phyloP scores from a whole-genome alignment of 2,329 filamentous ascomycete genomes.

The Pyrenophora graminea region DNA sequence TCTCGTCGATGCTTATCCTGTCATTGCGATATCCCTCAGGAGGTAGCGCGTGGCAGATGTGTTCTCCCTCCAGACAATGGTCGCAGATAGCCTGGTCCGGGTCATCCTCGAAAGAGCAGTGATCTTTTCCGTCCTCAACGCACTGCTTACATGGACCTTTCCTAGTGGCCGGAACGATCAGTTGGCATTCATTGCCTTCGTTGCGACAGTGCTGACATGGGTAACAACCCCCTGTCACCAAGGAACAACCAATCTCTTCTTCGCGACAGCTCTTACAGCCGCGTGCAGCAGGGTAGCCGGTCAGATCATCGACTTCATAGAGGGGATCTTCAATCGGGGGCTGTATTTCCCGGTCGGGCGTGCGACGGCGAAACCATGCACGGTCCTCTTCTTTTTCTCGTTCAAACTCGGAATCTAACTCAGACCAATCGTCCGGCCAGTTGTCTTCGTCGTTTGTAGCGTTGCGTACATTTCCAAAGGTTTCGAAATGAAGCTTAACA shows the following conservation, averaged over 20 bases:
- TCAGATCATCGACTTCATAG: conserved; percentile 31
- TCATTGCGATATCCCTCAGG: conserved; percentile 21
- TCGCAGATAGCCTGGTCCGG: conserved; percentile 25
- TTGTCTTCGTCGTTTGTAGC: conserved; percentile 30
- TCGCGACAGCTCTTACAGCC: conserved; percentile 43
- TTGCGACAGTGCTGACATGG: conserved; percentile 28
- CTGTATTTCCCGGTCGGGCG: conserved; percentile 17
- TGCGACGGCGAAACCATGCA: conserved; percentile 14
- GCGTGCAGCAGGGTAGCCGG: conserved; percentile 39
- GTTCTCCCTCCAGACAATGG: conserved; percentile 20
- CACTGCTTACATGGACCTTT: conserved; percentile 44
- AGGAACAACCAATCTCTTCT: conserved; percentile 27
- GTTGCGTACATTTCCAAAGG: conserved; percentile 27
- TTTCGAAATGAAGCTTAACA: conserved; percentile 19
- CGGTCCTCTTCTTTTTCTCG: conserved; percentile 13
- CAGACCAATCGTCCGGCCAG: conserved; percentile 34
- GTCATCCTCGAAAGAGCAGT: conserved; percentile 30
- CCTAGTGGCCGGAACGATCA: conserved; percentile 33
- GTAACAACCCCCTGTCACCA: conserved; percentile 36
- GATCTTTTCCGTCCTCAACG: conserved; percentile 8
- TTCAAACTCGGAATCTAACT: conserved; percentile 24
- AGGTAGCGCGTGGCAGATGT: conserved; percentile 21
- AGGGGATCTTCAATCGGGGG: conserved; percentile 29
- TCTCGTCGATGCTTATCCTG: conserved; percentile 26
- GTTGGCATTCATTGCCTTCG: conserved; percentile 35